Percentiles rank a stretch among this genome's conserved stretches.
Evolutionary conservation across 2,329 filamentous ascomycete genomes (phyloP).

Genomic region (Mollisia scopiformis): DNA sequence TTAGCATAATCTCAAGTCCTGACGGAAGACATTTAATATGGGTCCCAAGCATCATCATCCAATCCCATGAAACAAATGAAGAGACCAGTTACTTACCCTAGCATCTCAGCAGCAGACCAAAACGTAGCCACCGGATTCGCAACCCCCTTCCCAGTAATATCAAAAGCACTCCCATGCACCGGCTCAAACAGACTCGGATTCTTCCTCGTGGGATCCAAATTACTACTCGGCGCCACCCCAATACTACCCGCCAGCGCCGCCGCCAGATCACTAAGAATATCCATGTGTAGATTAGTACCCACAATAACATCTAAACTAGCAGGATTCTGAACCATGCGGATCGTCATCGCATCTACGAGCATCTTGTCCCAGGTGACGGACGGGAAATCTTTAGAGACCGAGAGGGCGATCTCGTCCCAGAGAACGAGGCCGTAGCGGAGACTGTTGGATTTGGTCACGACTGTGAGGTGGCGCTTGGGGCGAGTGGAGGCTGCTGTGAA

Average conservation of each 20-base stretch:
- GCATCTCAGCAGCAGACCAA: constrained; percentile 61
- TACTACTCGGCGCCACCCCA: constrained; percentile 70
- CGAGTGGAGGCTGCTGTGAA: constrained; percentile 56
- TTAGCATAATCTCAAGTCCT: background rate
- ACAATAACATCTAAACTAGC: constrained; percentile 62
- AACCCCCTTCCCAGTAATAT: constrained; percentile 58
- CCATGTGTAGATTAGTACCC: constrained; percentile 62
- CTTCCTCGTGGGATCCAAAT: constrained; percentile 61
- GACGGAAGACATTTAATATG: no score
- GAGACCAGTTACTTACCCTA: constrained; percentile 42
- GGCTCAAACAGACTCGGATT: constrained; percentile 61
- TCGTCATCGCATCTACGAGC: constrained; percentile 56
- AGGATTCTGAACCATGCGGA: constrained; percentile 59
- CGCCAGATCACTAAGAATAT: constrained; percentile 71
- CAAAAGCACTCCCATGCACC: constrained; percentile 59
- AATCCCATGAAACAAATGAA: no score
- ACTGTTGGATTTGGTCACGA: constrained; percentile 67
- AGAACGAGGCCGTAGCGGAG: constrained; percentile 68
- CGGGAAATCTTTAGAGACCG: constrained; percentile 58
- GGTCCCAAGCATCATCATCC: no score
- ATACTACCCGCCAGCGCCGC: constrained; percentile 70
- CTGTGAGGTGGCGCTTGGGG: constrained; percentile 58
- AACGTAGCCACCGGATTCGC: constrained; percentile 60
- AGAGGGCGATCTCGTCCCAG: constrained; percentile 62
- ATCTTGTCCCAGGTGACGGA: constrained; percentile 65